Base-by-base conservation (phyloP, 257 asterid species). In the Apocynum venetum region DNA sequence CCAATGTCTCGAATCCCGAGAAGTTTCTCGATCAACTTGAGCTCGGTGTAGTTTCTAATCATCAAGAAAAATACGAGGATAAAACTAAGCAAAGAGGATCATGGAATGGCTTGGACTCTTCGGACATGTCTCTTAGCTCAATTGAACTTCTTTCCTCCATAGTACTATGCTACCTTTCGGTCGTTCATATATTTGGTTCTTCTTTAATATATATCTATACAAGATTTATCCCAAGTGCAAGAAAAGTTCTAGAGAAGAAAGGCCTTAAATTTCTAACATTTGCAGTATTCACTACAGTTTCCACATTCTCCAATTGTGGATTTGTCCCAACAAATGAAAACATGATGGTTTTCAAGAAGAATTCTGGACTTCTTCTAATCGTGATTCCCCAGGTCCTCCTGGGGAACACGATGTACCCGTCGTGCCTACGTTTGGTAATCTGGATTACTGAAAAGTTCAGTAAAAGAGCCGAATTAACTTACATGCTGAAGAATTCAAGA, bases 291-390 rank as follows among this genome's bases (percentile, higher is more conserved):
- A 73, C 89, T 4, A 82, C 82, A 0, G 88, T 88, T 61, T 89
- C 96, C 4, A 78, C 93, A 4, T 86, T 90, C 46, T 19, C 89
- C 14, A 90, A 85, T 74, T 84, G 92, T 53, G 93, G 93, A 13
- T 90, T 84, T 52, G 51, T 87, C 20, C 93, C 96, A 0, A 86
- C 89, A 4, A 90, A 86, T 41, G 93, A 87, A 71, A 90, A 89
- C 80, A 90, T 89, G 96, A 57, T 79, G 51, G 81, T 73, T 51
- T 87, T 90, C 83, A 87, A 75, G 81, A 80, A 80, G 36, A 82
- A 87, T 35, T 60, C 89, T 0, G 89, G 91, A 2, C 79, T 90
- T 11, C 76, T 81, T 2, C 83, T 88, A 47, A 85, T 89, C 63
- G 8, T 89, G 2, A 85, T 88, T 64, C 94, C 91, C 9, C 92